Base-by-base conservation (phyloP, 1,139 yeast genomes). In the Williopsis jadinii region DNA sequence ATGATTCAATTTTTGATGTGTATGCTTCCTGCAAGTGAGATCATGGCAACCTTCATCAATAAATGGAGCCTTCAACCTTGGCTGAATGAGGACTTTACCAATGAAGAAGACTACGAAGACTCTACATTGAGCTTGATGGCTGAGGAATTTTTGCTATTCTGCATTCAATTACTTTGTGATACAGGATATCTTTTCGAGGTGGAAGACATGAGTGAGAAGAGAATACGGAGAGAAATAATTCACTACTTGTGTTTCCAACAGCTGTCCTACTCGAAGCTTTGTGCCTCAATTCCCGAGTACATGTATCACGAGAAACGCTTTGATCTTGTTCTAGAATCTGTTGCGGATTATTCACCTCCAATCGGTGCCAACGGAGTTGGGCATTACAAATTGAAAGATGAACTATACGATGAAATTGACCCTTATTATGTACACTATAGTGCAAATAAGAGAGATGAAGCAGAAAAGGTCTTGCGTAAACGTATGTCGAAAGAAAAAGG, bases 371-470 rank as follows among this genome's bases (percentile, higher is more conserved):
- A 74, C 38, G 94, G 84, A 47, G 68, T 74, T 29, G 96, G 97
- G 1, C 62, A 71, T 9, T 90, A 84, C 56, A 64, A 73, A 30
- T 66, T 92, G 40, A 86, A 84, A 52, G 76, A 76, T 3, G 75
- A 76, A 45, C 73, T 67, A 47, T 66, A 68, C 41, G 64, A 62
- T 5, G 66, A 71, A 32, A 70, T 90, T 28, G 90, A 90, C 56
- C 95, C 97, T 0, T 90, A 80, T 55, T 90, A 83, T 59, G 72
- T 85, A 48, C 88, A 87, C 53, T 84, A 84, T 52, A 68, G 85
- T 0, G 67, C 94, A 0, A 87, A 88, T 50, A 80, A 79, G 41
- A 75, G 90, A 45, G 96, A 88, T 44, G 96, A 84, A 60, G 75
- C 85, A 44, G 70, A 75, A 60, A 61, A 75, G 29, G 39, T 57